Percentiles rank a stretch among this genome's conserved stretches.
Conservation (phyloP, 2,329 filamentous ascomycete genomes). For the Alternaria viburni region DNA sequence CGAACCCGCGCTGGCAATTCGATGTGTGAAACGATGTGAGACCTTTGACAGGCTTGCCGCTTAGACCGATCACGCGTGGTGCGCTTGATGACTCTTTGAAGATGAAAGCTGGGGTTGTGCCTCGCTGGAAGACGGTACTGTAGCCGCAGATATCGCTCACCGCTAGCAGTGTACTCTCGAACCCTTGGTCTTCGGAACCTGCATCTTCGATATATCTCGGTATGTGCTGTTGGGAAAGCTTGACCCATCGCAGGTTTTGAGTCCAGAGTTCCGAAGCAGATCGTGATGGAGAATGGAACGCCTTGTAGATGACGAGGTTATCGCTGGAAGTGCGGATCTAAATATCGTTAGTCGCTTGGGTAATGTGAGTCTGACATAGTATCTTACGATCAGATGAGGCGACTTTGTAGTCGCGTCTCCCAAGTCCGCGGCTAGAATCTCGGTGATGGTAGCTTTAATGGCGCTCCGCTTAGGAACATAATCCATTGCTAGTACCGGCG, state of each 20-base stretch:
- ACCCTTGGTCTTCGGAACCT: slow-evolving; percentile 54
- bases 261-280: slow-evolving; percentile 55
- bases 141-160: slow-evolving; percentile 76
- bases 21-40: slow-evolving; percentile 79
- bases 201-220: slow-evolving; percentile 63
- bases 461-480: slow-evolving; percentile 73
- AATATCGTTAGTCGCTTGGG: slow-evolving; percentile 4
- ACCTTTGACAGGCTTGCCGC: slow-evolving; percentile 70
- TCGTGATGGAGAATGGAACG: slow-evolving; percentile 63
- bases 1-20: slow-evolving; percentile 80
- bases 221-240: slow-evolving; percentile 71
- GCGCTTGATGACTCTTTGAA: slow-evolving; percentile 79
- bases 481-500: slow-evolving; percentile 75
- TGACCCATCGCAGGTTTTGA: slow-evolving; percentile 73
- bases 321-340: slow-evolving; percentile 79
- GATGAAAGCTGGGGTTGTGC: slow-evolving; percentile 79
- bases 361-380: not conserved
- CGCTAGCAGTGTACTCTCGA: slow-evolving; percentile 59
- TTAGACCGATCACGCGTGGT: slow-evolving; percentile 76
- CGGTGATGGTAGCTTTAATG: slow-evolving; percentile 74
- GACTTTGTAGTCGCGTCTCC: slow-evolving; percentile 74
- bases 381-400: slow-evolving; percentile 80
- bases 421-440: slow-evolving; percentile 83
- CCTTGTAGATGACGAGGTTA: slow-evolving; percentile 87
- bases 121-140: slow-evolving; percentile 81